Base-by-base conservation (phyloP, 768 basidiomycete genomes). In the Clathrus columnatus region DNA sequence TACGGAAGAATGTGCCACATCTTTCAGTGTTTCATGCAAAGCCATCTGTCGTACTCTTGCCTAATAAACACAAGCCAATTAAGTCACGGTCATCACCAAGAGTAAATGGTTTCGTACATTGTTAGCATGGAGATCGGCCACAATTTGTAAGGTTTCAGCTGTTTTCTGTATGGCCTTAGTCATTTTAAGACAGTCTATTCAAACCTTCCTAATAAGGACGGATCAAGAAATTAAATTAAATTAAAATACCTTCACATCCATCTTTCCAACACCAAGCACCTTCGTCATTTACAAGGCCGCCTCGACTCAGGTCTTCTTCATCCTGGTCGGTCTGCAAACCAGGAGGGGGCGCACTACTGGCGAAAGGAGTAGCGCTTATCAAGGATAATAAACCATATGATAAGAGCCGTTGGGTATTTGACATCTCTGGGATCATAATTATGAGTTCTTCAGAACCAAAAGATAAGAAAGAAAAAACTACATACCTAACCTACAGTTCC, bases 211-310 rank as follows among this genome's bases (percentile, higher is more conserved):
- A 20, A 16, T 30, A 42, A 5, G 30, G 11, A 28, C 7, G 7
- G n/a, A n/a, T n/a, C 2, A 2, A 24, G 23, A 28, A 14, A 42
- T 20, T 32, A 24, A 49, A 24, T 17, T 20, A 44, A 17, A 36
- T 41, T 50, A 51, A 21, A 21, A 18, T 5, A 87, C 87, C 82
- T 65, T 76, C 68, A 64, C 90, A 91, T 2, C 75, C 75, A 51
- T 92, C 87, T 23, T 82, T 75, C 89, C 90, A 94, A 66, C 89
- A 91, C 87, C 91, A 88, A 2, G 87, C 89, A 0, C 87, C 84
- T 23, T 87, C 79, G 7, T 74, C 72, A 59, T 91, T 91, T 52
- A 82, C 62, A 49, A 85, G 63, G 0, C 85, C 84, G 56, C 75
- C 80, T 23, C 43, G 23, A 24, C 5, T 54, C 20, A 30, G 21